These are phyloP conservation scores for Fusarium pseudonygamai DNA, from an alignment of 2,329 filamentous ascomycete species.

Conservation along the genomic window DNA sequence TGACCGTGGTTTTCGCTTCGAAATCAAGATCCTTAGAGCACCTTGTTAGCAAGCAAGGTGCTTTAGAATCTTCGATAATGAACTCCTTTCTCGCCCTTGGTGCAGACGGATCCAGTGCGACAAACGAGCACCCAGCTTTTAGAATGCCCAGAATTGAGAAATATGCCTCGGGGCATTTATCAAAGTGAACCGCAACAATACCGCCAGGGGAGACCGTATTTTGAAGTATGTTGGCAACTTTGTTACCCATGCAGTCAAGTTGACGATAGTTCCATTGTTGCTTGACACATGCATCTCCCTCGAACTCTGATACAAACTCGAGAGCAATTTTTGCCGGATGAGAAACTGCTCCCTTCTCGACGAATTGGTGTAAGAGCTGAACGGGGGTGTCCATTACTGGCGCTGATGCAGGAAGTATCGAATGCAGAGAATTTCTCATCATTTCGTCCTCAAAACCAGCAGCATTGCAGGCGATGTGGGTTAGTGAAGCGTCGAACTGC, in stretches of 20 bases:
- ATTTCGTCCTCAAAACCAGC: slow-evolving; percentile 53
- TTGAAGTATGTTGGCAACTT: slow-evolving; percentile 72
- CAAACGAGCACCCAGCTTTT: slow-evolving; percentile 83
- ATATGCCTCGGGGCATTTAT: slow-evolving; percentile 86
- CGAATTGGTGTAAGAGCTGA: slow-evolving; percentile 77
- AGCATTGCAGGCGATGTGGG: slow-evolving; percentile 63
- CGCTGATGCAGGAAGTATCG: slow-evolving; percentile 71
- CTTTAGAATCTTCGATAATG: slow-evolving; percentile 78
- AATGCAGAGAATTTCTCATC: slow-evolving; percentile 59
- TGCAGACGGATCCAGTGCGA: slow-evolving; percentile 81
- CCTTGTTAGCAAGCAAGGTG: slow-evolving; percentile 70
- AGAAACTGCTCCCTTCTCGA: slow-evolving; percentile 69
- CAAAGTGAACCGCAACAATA: slow-evolving; percentile 81
- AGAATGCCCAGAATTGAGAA: slow-evolving; percentile 84
- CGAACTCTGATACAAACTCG: slow-evolving; percentile 74
- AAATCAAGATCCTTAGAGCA: slow-evolving; percentile 45
- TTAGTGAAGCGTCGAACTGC: slow-evolving; percentile 77
- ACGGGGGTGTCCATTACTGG: slow-evolving; percentile 66
- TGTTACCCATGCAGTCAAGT: slow-evolving; percentile 76
- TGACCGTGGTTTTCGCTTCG: slow-evolving; percentile 44
- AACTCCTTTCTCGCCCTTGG: slow-evolving; percentile 79
- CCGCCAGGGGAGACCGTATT: slow-evolving; percentile 61
- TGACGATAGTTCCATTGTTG: slow-evolving; percentile 78
- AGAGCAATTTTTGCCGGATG: slow-evolving; percentile 73
- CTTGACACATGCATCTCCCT: slow-evolving; percentile 55